Base-by-base conservation (phyloP, 2,329 filamentous ascomycete species). In the Xylariaceae sp. region DNA sequence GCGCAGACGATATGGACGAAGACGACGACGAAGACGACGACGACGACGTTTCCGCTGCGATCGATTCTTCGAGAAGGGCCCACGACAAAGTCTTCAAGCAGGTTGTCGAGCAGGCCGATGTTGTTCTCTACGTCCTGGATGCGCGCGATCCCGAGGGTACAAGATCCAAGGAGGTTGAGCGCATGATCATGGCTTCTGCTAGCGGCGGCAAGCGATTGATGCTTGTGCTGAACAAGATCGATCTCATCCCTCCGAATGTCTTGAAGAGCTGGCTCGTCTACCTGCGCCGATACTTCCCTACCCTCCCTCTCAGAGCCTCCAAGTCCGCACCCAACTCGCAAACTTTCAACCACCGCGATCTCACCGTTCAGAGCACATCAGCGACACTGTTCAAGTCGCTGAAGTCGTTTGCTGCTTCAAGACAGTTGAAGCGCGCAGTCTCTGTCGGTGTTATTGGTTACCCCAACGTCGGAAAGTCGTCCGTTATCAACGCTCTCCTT, bases 41-140 rank as follows among this genome's bases (percentile, higher is more conserved):
- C 3, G 76, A 76, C n/a, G 76, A 76, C 1, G 76, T 81, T 49
- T 75, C 84, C 44, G 77, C 77, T 17, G 76, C 80, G 60, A 79
- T 78, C 13, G 80, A 82, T 5, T 82, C 83, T 2, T 96, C 92
- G 55, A 85, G 92, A 70, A 90, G 87, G 75, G 90, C 91, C 57
- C 96, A 93, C 75, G 92, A 96, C 82, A 96, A 96, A 80, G 86
- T 95, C 68, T 97, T 96, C 82, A 96, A 96, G 80, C 84, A 90
- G 71, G 92, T 97, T 13, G 86, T 96, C 39, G 90, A 95, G 63
- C 84, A 89, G 63, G 89, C 92, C 53, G 92, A 97, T 72, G 92
- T 97, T 34, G 82, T 97, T 42, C 84, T 97, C 55, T 97, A 97
- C 75, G 91, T 97, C 54, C 85, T 97, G 59, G 92, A 97, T 71